Percentiles rank a stretch among this genome's conserved stretches.
phyloP scores from a whole-genome alignment of 345 rosid species.

The Cardamine occulta region DNA sequence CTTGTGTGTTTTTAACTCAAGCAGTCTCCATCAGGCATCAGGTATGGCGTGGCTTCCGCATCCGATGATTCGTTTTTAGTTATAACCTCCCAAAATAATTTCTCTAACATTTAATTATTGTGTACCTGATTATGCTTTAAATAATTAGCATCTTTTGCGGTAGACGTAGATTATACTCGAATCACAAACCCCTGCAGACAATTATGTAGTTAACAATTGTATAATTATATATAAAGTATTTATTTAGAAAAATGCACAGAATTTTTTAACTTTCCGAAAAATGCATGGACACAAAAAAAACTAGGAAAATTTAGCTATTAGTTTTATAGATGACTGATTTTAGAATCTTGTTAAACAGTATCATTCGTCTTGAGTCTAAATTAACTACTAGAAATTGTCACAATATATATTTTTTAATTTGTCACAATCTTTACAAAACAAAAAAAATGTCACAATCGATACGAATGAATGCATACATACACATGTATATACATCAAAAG shows the following conservation, averaged over 20 bases:
- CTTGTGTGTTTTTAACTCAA: conserved; percentile 17
- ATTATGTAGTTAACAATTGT: neutral
- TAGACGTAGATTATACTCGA: conserved; percentile 23
- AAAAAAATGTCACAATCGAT: neutral
- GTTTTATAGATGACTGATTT: neutral
- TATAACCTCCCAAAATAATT: conserved; percentile 38
- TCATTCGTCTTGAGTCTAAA: too few species aligned
- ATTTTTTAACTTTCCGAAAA: neutral
- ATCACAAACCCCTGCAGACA: conserved; percentile 12
- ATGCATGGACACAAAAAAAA: too few species aligned
- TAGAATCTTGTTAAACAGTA: too few species aligned
- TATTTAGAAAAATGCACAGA: neutral
- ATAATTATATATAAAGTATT: neutral
- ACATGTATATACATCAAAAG: neutral
- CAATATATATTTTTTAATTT: neutral
- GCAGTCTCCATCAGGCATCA: conserved; percentile 18
- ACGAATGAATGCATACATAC: neutral
- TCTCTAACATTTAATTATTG: conserved; percentile 5
- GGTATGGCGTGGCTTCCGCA: conserved; percentile 34
- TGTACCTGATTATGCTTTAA: conserved; percentile 42
- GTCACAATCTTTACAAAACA: neutral
- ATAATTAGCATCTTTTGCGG: conserved; percentile 37
- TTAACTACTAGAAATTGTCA: neutral
- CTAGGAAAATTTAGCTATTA: neutral
- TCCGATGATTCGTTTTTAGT: conserved; percentile 34